Conservation (phyloP, 1,139 yeast genomes). For the Diutina ranongensis region DNA sequence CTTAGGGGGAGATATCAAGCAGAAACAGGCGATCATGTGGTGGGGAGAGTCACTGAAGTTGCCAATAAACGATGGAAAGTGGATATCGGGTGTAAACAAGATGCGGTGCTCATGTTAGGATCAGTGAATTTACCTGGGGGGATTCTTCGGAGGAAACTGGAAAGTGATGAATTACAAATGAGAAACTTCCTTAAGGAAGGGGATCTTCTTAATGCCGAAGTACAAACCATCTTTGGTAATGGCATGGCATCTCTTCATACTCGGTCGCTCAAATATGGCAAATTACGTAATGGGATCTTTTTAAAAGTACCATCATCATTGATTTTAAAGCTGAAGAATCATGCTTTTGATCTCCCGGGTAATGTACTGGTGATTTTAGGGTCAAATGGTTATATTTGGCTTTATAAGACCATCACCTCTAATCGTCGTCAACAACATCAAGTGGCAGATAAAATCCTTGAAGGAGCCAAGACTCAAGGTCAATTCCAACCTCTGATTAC, state of each 20-base stretch:
- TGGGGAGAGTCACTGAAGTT: constrained; percentile 91
- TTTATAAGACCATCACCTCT: constrained; percentile 52
- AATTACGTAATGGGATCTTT: constrained; percentile 82
- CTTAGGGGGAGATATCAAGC: constrained; percentile 81
- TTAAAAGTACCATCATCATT: constrained; percentile 72
- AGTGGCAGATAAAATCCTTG: constrained; percentile 3
- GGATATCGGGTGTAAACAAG: constrained; percentile 88
- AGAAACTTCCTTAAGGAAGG: constrained; percentile 90
- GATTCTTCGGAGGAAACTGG: constrained; percentile 83
- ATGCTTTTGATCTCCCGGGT: constrained; percentile 80
- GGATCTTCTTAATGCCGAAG: constrained; percentile 93
- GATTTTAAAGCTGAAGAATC: constrained; percentile 76
- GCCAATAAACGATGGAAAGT: constrained; percentile 95
- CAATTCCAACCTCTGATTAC: constrained; percentile 56
- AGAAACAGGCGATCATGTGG: constrained; percentile 92
- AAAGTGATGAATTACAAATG: constrained; percentile 95
- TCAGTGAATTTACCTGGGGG: constrained; percentile 98
- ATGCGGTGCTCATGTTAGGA: constrained; percentile 86
- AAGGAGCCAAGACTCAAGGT: constrained; percentile 19
- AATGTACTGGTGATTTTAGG: constrained; percentile 85
- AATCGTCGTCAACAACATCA: constrained; percentile 9
- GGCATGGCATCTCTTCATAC: constrained; percentile 95
- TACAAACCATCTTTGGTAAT: constrained; percentile 78
- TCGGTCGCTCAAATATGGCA: constrained; percentile 89
- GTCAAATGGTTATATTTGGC: constrained; percentile 91